Base-by-base conservation (phyloP, 208 protist species). In the Porcisia hertigi region DNA sequence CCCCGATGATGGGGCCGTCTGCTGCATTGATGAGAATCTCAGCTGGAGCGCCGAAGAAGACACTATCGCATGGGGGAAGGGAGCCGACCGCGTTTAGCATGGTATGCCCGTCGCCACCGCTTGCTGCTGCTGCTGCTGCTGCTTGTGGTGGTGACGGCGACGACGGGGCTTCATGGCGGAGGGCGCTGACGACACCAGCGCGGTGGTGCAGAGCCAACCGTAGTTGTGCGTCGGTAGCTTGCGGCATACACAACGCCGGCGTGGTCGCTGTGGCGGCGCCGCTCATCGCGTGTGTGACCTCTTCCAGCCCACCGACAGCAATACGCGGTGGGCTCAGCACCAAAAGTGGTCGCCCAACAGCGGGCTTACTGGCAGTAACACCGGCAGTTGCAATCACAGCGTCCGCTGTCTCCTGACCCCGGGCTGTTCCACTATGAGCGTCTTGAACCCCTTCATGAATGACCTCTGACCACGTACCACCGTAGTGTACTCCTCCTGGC, bases 61-160 rank as follows among this genome's bases (percentile, higher is more conserved):
- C 52, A 23, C 45, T 25, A 52, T 81, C 77, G 62, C 77, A 81
- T 34, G 77, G 77, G 43, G 77, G 77, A n/a, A 81, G 65, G 45
- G 70, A 23, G 25, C 77, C 77, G 0, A 60, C 75, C 6, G 25
- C 25, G 12, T 49, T 43, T 1, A 20, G 23, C 5, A 43, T 41
- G 25, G 45, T 34, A 14, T 14, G 34, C 47, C 30, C 66, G 3
- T 36, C 66, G 16, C 5, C 14, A 34, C 34, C 49, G 25, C 66
- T 43, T 34, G 63, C 16, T 49, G 63, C 54, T 16, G 8, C 47
- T 16, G 8, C 47, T 30, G 30, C 30, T 30, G 30, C 30, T 30
- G 30, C 30, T 30, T 30, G 30, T 30, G 41, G 60, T 30, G 57
- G 20, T n/a, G 60, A 57, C 18, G 14, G 14, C 18, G 14, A 47